Percentiles rank a stretch among this genome's conserved stretches.
phyloP scores from a whole-genome alignment of 1,139 yeast species.

The Debaryomyces singareniensis region DNA sequence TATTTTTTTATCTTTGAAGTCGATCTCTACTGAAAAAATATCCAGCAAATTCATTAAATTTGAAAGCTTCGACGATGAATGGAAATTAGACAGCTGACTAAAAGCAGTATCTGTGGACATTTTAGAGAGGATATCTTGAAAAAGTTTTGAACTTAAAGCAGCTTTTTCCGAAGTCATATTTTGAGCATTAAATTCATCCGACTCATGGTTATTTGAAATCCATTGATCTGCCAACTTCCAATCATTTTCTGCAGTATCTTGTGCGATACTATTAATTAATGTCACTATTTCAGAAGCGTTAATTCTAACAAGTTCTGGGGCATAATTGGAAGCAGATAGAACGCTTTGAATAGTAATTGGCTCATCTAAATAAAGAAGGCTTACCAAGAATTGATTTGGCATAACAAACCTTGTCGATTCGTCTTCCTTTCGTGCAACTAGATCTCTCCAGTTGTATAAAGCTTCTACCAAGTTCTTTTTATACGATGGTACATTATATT shows the following conservation, averaged over 20 bases:
- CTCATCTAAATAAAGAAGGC: constrained; percentile 45
- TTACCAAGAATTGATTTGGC: constrained; percentile 73
- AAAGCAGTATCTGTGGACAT: no score
- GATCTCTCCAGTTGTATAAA: constrained; percentile 80
- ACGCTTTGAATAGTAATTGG: constrained; percentile 61
- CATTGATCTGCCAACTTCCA: constrained; percentile 26
- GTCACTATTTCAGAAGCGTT: constrained; percentile 53
- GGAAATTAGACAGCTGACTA: no score
- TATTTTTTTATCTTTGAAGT: constrained; percentile 9
- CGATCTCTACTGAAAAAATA: constrained; percentile 15
- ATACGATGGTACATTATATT: constrained; percentile 56
- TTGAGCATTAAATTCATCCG: no score
- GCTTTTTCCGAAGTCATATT: no score
- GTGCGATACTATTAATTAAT: constrained; percentile 37
- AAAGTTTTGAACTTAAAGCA: no score
- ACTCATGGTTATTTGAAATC: constrained; percentile 6
- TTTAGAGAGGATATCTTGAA: no score
- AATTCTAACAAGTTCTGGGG: constrained; percentile 52
- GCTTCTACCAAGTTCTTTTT: constrained; percentile 54
- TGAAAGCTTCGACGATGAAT: not conserved
- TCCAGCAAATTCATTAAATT: not conserved
- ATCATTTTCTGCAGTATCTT: constrained; percentile 21
- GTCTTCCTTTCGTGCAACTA: constrained; percentile 64
- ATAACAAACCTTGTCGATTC: constrained; percentile 80
- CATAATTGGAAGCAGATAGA: constrained; percentile 41